Base-by-base conservation (phyloP, 352 stramenopile genomes). In the Pythium biforme region DNA sequence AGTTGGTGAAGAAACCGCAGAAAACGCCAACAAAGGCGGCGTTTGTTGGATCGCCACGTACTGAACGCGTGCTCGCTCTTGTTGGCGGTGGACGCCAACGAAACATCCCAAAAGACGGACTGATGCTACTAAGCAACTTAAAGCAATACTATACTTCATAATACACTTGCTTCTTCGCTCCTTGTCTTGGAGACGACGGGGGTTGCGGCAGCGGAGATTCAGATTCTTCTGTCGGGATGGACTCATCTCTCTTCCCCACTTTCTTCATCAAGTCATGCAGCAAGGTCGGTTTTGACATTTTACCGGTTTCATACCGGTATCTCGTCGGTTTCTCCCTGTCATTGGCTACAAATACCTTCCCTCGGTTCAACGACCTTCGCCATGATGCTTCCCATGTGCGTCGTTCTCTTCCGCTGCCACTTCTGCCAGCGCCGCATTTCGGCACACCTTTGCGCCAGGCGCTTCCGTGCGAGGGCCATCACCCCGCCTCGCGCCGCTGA, bases 291-390 rank as follows among this genome's bases (percentile, higher is more conserved):
- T 49, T 49, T 27, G 41, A 49, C 41, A 27, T 27, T 7, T 7
- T 26, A 49, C 41, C 22, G 41, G 19, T 49, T 26, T 27, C 4
- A 27, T 49, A 49, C 43, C 49, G 58, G 58, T 65, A 46, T 66
- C 22, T 1, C 20, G 25, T 29, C 50, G 50, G 40, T 59, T 50
- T 26, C 14, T 52, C n/a, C n/a, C n/a, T 19, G 19, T 1, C 29
- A 53, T 59, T 55, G 51, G 59, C 33, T 41, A n/a, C 49, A 59
- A 51, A 12, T 47, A 14, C 3, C 3, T n/a, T 58, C 43, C 60
- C 51, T 67, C 33, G 26, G 15, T 62, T 58, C 51, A 67, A 31
- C 33, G 45, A 43, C 39, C 27, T 43, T 6, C 25, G 5, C 9
- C 20, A 3, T 43, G 9, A 3, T 37, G 7, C 7, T 34, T 34